Conservation (phyloP, 2,329 filamentous ascomycete species). For the Knufia fluminis region DNA sequence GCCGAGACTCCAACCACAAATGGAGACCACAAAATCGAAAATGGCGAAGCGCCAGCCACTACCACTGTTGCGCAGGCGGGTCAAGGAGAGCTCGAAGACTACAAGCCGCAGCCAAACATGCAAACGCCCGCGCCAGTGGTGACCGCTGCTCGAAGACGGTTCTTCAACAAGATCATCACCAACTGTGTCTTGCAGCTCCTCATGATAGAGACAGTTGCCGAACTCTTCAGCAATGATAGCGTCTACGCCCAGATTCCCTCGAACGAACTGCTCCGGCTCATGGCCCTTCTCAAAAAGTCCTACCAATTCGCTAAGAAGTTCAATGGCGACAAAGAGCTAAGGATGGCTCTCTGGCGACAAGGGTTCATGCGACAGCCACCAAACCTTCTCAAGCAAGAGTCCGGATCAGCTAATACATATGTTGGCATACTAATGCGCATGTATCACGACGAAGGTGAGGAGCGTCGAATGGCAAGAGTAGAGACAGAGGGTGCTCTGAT, state of each 20-base stretch:
- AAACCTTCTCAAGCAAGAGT: conserved; percentile 95
- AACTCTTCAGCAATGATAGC: conserved; percentile 93
- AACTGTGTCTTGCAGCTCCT: conserved; percentile 94
- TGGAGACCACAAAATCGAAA: conserved; percentile 7
- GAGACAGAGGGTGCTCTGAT: conserved; percentile 89
- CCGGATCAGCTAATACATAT: conserved; percentile 84
- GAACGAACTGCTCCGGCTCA: conserved; percentile 76
- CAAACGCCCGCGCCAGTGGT: conserved; percentile 88
- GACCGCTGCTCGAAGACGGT: conserved; percentile 80
- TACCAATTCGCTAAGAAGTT: conserved; percentile 96
- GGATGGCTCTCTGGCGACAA: conserved; percentile 89
- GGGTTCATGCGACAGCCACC: conserved; percentile 99
- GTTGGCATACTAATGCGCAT: conserved; percentile 93
- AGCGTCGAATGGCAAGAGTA: conserved; percentile 66
- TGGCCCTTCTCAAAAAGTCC: conserved; percentile 88
- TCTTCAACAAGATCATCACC: conserved; percentile 99
- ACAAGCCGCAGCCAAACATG: conserved; percentile 63
- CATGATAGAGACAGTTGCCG: conserved; percentile 99
- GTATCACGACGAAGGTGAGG: conserved; percentile 82
- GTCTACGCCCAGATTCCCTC: conserved; percentile 93
- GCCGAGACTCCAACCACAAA: conserved; percentile 28
- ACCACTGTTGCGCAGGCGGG: conserved; percentile 20
- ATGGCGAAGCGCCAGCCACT: conserved; percentile 24
- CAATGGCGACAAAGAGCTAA: conserved; percentile 92
- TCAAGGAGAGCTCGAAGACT: conserved; percentile 62